Conservation (phyloP, 2,329 filamentous ascomycete genomes). For the Trichoderma atrobrunneum region DNA sequence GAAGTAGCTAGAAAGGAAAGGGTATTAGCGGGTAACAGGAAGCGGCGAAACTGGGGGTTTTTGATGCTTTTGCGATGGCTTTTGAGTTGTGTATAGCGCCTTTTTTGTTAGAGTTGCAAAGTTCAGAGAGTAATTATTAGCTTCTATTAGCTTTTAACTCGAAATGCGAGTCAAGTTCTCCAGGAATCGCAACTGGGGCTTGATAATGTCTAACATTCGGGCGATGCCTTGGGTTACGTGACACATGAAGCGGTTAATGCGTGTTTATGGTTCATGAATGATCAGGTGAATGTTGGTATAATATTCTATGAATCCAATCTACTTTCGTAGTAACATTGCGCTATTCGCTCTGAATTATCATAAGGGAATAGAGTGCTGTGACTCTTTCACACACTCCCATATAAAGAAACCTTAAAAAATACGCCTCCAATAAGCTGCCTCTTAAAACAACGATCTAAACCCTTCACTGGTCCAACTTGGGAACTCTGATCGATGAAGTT, state of each 20-base stretch:
- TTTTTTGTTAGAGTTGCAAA: constrained; percentile 2
- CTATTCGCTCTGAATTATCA: not conserved
- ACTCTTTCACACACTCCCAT: not conserved
- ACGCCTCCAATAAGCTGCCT: not conserved
- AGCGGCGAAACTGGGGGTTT: not conserved
- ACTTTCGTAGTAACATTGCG: not conserved
- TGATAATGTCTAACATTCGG: not conserved
- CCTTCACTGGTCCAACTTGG: constrained; percentile 26
- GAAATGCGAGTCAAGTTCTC: not conserved
- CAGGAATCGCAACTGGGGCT: not conserved
- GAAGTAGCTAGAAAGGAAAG: not conserved
- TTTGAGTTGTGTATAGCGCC: constrained; percentile 12
- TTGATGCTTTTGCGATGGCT: not conserved
- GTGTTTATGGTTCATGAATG: not conserved
- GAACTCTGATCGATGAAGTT: constrained; percentile 32
- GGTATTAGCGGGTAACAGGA: not conserved
- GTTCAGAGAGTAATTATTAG: not conserved
- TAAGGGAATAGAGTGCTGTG: not conserved
- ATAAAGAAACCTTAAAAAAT: not conserved
- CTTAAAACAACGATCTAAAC: not conserved
- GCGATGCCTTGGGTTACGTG: not conserved
- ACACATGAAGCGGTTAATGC: not conserved
- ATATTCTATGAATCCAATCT: not conserved
- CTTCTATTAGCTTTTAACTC: not conserved
- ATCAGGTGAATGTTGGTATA: not conserved